Conservation (phyloP, 768 basidiomycete species). For the Gautieria morchelliformis region DNA sequence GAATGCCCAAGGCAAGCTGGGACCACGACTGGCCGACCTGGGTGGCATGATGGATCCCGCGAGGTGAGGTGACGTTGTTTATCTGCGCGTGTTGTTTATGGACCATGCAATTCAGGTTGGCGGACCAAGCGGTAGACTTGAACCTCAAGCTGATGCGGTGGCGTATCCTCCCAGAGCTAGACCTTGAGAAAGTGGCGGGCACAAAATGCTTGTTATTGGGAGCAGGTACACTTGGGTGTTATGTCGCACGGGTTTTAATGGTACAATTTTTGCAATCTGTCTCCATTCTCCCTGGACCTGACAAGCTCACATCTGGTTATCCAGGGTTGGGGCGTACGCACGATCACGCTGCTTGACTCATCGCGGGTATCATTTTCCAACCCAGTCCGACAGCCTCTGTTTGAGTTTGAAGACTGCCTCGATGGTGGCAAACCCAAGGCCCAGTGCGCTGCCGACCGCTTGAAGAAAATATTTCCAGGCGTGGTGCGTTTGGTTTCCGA, state of each 20-base stretch:
- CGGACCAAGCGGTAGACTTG: conserved; percentile 94
- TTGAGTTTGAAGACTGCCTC: conserved; percentile 90
- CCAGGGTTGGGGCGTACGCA: conserved; percentile 93
- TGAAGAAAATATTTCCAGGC: conserved; percentile 88
- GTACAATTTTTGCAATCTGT: conserved; percentile 29
- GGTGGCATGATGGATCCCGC: conserved; percentile 95
- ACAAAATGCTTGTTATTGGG: conserved; percentile 84
- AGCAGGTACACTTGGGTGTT: conserved; percentile 94
- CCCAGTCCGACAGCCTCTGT: conserved; percentile 93
- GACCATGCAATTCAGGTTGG: conserved; percentile 43
- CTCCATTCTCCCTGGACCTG: neutral
- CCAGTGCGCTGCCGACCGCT: conserved; percentile 71
- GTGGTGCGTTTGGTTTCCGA: conserved; percentile 46
- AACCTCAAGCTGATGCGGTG: conserved; percentile 98
- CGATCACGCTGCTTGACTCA: conserved; percentile 88
- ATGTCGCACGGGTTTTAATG: conserved; percentile 88
- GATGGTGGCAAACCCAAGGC: conserved; percentile 93
- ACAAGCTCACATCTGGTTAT: neutral
- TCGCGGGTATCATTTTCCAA: conserved; percentile 92
- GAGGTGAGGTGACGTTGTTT: conserved; percentile 33
- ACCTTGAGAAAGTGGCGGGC: conserved; percentile 76
- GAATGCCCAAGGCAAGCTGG: conserved; percentile 79
- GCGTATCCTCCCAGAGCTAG: conserved; percentile 83
- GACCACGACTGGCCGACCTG: conserved; percentile 79
- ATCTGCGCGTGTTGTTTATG: neutral